These are phyloP conservation scores for Nidularia pulvinata DNA, from an alignment of 768 basidiomycete species.

Conservation along the genomic window DNA sequence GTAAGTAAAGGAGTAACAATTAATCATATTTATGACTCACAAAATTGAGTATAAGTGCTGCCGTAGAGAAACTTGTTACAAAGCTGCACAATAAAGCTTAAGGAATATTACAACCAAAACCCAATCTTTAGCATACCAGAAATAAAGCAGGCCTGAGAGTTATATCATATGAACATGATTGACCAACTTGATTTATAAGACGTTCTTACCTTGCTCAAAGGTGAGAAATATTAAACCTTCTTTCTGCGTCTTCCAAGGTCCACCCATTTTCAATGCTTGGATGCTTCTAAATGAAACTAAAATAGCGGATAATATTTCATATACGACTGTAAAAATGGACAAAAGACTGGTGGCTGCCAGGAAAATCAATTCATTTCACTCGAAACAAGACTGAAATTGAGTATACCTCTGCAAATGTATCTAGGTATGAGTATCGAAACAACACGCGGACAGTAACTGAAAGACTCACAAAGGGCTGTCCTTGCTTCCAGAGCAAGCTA, in stretches of 20 bases:
- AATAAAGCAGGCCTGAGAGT: not conserved
- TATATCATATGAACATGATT: not conserved
- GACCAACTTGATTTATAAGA: not conserved
- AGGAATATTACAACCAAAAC: not conserved
- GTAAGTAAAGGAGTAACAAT: not conserved
- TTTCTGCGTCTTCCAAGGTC: not conserved
- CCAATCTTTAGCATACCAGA: not conserved
- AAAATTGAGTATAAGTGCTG: not conserved
- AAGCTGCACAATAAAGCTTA: not conserved
- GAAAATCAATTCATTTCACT: not conserved
- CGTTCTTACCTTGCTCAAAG: not conserved
- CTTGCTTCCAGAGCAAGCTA: slow-evolving; percentile 4
- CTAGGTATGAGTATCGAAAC: not conserved
- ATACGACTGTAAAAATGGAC: not conserved
- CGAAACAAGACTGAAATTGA: not conserved
- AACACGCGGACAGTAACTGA: not conserved
- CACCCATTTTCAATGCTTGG: not conserved
- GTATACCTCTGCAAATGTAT: not conserved
- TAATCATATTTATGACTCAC: not conserved
- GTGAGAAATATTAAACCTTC: not conserved
- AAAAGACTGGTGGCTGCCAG: not conserved
- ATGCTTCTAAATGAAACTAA: not conserved
- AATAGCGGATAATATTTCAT: not conserved
- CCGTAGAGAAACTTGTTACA: not conserved
- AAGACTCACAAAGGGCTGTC: slow-evolving; percentile 6